Base-by-base conservation (phyloP, 805 yeast genomes). In the Tetrapisispora fleetii region DNA sequence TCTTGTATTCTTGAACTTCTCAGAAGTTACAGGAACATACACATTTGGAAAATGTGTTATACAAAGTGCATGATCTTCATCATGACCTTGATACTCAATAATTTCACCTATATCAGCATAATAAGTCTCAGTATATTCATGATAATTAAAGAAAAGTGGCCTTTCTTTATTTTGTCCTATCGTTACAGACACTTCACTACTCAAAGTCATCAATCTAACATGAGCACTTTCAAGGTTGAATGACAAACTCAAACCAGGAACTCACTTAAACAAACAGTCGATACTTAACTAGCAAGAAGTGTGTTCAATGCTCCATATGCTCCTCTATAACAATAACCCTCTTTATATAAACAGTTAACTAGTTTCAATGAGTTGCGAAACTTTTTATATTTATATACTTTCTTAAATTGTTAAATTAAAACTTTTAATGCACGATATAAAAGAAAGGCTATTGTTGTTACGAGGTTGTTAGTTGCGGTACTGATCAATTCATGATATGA, bases 11-110 rank as follows among this genome's bases (percentile, higher is more conserved):
- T 48, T 41, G 50, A 57, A 72, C 19, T 46, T 52, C 0, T 50
- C 47, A 2, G 77, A 66, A 8, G 56, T 57, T 3, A 45, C 50
- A 3, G 68, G 59, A 1, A 57, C 72, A 58, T 80, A 74, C 4
- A 73, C 66, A 54, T 81, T 80, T 6, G 88, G 89, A 58, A 81
- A 84, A 62, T 83, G 90, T 32, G 82, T 81, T 10, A 80, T 62
- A 19, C 78, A 75, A 11, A 80, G 54, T 2, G 75, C 63, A 32
- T 63, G 63, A 41, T 32, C 43, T 13, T 65, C 65, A 30, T 58
- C 56, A 35, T 59, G 67, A 40, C 64, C 63, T 14, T 47, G 50
- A 4, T 45, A 35, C 4, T 41, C 46, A 9, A 43, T 28, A 49
- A 48, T 1, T 47, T 57, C 1, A 18, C 27, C 37, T 21, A 45